Percentiles rank a stretch among this genome's conserved stretches.
Conservation (phyloP, 2,329 filamentous ascomycete species). For the Aspergillus uvarum region DNA sequence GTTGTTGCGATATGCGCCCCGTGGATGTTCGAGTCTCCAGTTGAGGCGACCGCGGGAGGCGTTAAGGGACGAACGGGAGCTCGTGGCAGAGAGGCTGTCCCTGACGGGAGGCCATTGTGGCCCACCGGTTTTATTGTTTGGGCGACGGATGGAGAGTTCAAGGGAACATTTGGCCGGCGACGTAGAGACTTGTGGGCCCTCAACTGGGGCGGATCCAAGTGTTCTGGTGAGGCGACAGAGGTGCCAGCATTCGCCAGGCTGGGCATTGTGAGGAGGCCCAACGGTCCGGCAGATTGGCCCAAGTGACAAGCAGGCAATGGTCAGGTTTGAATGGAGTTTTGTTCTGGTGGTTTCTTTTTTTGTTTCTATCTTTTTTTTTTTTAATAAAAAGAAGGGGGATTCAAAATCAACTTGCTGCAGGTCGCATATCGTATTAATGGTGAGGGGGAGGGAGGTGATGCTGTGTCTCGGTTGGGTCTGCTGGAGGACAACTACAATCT, state of each 20-base stretch:
- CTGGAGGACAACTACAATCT: slow-evolving; percentile 18
- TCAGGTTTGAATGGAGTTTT: not conserved
- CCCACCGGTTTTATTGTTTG: slow-evolving; percentile 24
- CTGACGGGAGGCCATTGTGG: slow-evolving; percentile 25
- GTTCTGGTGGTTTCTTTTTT: not conserved
- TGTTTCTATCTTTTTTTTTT: not conserved
- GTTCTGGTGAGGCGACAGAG: slow-evolving; percentile 26
- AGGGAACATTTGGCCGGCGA: slow-evolving; percentile 32
- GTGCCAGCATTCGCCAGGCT: slow-evolving; percentile 30
- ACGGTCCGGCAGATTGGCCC: slow-evolving; percentile 8
- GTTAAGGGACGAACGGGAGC: slow-evolving; percentile 39
- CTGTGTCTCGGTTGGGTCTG: slow-evolving; percentile 2
- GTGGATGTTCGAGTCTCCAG: slow-evolving; percentile 20
- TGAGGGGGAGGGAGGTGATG: not conserved
- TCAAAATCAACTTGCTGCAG: not conserved
- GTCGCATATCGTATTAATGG: not conserved
- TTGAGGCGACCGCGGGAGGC: slow-evolving; percentile 34
- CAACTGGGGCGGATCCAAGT: slow-evolving; percentile 32
- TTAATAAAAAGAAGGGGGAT: not conserved
- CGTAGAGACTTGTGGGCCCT: slow-evolving; percentile 45
- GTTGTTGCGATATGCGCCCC: slow-evolving; percentile 23
- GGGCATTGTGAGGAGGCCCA: slow-evolving; percentile 31
- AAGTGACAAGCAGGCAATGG: slow-evolving; percentile 6
- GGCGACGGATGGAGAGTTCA: slow-evolving; percentile 24
- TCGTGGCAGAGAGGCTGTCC: slow-evolving; percentile 21